Evolutionary conservation across 169 alveolate genomes (phyloP).

Genomic region (Eimeria praecox): DNA sequence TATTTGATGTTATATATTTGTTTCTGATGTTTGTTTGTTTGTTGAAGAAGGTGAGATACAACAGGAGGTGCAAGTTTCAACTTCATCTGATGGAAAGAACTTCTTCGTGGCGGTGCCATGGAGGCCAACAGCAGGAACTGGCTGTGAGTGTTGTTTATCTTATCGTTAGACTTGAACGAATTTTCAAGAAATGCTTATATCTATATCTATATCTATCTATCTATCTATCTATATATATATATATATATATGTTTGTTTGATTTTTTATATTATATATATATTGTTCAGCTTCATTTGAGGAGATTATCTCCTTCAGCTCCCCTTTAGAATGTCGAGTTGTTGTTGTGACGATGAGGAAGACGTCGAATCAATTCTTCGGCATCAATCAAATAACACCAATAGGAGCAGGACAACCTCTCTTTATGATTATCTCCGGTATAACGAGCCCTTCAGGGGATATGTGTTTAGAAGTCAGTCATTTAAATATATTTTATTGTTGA

Average conservation of each 20-base stretch:
- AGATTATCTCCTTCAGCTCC: conserved; percentile 83
- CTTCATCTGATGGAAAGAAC: conserved; percentile 90
- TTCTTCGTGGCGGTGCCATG: conserved; percentile 90
- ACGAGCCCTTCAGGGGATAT: conserved; percentile 92
- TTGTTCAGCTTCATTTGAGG: conserved; percentile 87
- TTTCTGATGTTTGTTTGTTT: not conserved
- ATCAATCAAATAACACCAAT: conserved; percentile 91
- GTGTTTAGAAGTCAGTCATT: conserved; percentile 89
- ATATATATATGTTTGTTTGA: not conserved
- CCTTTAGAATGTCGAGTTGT: conserved; percentile 88
- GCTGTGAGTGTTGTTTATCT: too few relatives aligned
- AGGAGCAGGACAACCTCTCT: conserved; percentile 93
- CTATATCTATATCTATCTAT: too few relatives aligned
- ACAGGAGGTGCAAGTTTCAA: conserved; percentile 89
- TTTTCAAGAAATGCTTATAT: too few relatives aligned
- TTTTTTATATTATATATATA: not conserved
- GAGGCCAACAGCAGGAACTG: conserved; percentile 87
- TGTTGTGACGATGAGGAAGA: conserved; percentile 89
- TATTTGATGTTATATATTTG: not conserved
- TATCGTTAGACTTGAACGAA: too few relatives aligned
- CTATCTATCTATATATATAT: too few relatives aligned
- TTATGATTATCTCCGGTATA: conserved; percentile 92
- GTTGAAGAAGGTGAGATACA: not conserved
- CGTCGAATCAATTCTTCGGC: conserved; percentile 92
- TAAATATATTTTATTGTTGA: too few relatives aligned